Conservation (phyloP, 257 asterid species). For the Solanum dulcamara region DNA sequence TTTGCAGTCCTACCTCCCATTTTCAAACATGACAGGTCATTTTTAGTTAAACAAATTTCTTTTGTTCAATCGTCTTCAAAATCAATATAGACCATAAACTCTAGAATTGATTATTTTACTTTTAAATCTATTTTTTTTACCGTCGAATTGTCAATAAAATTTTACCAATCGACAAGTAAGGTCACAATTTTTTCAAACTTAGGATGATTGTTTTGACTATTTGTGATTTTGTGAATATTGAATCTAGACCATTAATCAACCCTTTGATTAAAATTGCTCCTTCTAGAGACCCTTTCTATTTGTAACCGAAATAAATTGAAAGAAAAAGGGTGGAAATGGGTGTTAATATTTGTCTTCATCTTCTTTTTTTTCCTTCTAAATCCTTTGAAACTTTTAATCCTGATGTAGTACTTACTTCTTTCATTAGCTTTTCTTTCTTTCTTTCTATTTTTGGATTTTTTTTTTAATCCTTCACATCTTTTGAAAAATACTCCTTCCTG, state of each 20-base stretch:
- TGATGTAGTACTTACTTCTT: neutral
- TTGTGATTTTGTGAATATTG: neutral
- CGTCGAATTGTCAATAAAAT: neutral
- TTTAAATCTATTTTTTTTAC: neutral
- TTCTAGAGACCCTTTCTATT: neutral
- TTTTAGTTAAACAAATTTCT: neutral
- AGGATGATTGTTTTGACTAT: neutral
- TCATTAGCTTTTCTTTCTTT: neutral
- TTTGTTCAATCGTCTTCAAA: neutral
- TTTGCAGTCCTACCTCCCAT: neutral
- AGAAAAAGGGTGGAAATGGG: neutral
- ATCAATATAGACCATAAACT: neutral
- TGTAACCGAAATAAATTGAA: neutral
- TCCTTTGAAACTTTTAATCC: neutral
- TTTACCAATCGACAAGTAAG: neutral
- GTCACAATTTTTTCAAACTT: neutral
- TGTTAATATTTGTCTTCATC: neutral
- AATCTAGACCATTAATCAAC: neutral
- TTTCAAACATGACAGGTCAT: neutral
- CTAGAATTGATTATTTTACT: neutral
- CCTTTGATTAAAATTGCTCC: neutral
- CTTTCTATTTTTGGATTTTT: neutral
- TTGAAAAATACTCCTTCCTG: neutral
- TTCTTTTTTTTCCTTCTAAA: neutral
- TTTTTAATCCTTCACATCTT: neutral